Percentiles rank a stretch among this genome's conserved stretches.
phyloP scores from a whole-genome alignment of 2,329 filamentous ascomycete species.

The Pestalotiopsis sp. region DNA sequence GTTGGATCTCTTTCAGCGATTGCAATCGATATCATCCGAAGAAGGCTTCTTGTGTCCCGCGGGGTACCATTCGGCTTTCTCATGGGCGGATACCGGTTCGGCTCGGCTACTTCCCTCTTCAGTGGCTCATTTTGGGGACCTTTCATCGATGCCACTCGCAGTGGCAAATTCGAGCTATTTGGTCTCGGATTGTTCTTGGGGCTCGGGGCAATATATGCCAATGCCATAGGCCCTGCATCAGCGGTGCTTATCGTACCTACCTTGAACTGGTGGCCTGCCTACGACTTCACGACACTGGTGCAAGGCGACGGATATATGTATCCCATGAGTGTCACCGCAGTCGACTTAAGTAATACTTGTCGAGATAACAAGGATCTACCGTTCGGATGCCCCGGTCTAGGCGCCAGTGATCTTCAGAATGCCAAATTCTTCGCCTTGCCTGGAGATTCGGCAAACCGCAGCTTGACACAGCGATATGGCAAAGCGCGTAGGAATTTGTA shows the following conservation, averaged over 20 bases:
- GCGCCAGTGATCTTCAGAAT: background rate
- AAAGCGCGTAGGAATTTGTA: background rate
- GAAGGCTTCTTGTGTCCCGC: background rate
- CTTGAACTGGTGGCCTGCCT: slow-evolving; percentile 1
- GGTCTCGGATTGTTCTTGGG: background rate
- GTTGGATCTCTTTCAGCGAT: background rate
- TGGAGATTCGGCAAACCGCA: background rate
- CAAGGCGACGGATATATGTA: background rate
- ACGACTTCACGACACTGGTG: background rate
- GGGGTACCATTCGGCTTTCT: slow-evolving; percentile 5
- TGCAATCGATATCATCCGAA: background rate
- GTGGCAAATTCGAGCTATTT: background rate
- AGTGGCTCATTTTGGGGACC: slow-evolving; percentile 5
- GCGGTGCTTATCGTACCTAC: background rate
- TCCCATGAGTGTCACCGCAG: no score
- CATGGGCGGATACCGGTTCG: background rate
- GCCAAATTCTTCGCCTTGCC: background rate
- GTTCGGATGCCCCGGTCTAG: background rate
- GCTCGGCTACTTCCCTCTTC: slow-evolving; percentile 5
- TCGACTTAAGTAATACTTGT: no score
- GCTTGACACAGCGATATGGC: background rate
- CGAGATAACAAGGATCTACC: background rate
- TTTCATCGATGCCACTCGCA: background rate
- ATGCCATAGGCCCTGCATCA: slow-evolving; percentile 6
- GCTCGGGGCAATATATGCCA: slow-evolving; percentile 4